Percentiles rank a stretch among this genome's conserved stretches.
Conservation (phyloP, 495 filamentous ascomycete species). For the Lophiostoma macrostomum region DNA sequence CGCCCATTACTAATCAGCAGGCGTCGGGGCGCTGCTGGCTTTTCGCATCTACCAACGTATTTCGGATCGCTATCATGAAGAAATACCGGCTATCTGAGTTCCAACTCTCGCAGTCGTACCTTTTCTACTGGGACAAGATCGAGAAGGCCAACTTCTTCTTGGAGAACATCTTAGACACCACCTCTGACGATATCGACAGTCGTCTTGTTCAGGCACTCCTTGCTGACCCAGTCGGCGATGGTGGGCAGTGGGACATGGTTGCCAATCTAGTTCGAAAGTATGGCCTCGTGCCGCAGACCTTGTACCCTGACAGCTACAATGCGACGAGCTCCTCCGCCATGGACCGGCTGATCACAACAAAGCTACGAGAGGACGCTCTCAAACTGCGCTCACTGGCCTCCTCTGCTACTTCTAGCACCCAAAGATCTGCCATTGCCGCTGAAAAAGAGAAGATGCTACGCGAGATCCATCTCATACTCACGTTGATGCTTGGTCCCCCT, state of each 20-base stretch:
- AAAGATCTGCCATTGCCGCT: conserved; percentile 43
- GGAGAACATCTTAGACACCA: conserved; percentile 73
- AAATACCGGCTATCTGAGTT: conserved; percentile 72
- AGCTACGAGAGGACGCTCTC: conserved; percentile 79
- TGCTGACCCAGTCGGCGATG: conserved; percentile 66
- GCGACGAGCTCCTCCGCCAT: conserved; percentile 65
- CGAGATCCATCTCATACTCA: conserved; percentile 74
- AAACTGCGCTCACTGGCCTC: conserved; percentile 55
- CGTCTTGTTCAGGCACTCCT: conserved; percentile 67
- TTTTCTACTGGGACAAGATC: conserved; percentile 95
- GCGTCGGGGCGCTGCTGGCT: conserved; percentile 82
- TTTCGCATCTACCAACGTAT: conserved; percentile 83
- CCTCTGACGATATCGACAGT: conserved; percentile 61
- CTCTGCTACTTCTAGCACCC: conserved; percentile 24
- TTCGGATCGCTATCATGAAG: conserved; percentile 79
- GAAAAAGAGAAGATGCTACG: conserved; percentile 69
- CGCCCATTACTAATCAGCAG: conserved; percentile 80
- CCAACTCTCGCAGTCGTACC: conserved; percentile 79
- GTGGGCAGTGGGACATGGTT: conserved; percentile 92
- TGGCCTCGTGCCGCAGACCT: conserved; percentile 71
- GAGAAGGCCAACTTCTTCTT: conserved; percentile 90
- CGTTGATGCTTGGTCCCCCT: conserved; percentile 72
- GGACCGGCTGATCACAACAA: conserved; percentile 74
- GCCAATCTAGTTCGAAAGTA: conserved; percentile 83
- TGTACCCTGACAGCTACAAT: conserved; percentile 79